A percentile compares a stretch with the other conserved stretches of the same genome.
Conservation (phyloP, 805 yeast species). For the Phaffomyces thermotolerans region DNA sequence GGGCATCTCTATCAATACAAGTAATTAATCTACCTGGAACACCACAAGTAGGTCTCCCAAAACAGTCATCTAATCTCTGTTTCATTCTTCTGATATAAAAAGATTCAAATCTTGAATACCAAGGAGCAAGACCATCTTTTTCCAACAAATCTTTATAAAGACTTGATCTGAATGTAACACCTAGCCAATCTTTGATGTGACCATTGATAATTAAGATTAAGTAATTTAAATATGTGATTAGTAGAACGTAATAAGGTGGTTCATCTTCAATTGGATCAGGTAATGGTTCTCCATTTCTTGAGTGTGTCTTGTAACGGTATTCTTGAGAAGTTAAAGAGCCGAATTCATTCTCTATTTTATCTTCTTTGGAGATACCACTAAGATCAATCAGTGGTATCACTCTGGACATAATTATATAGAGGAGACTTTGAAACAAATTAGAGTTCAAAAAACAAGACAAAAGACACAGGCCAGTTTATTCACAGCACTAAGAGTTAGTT, state of each 20-base stretch:
- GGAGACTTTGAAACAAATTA: neutral
- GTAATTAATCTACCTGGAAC: slow-evolving; percentile 92
- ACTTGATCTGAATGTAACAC: slow-evolving; percentile 62
- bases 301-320: slow-evolving; percentile 54
- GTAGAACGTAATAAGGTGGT: slow-evolving; percentile 74
- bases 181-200: slow-evolving; percentile 83
- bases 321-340: slow-evolving; percentile 64
- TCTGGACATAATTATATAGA: slow-evolving; percentile 14
- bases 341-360: slow-evolving; percentile 55
- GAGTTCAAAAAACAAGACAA: neutral
- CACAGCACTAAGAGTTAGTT: too few species aligned
- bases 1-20: slow-evolving; percentile 72
- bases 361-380: slow-evolving; percentile 27
- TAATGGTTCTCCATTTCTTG: slow-evolving; percentile 47
- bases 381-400: slow-evolving; percentile 30
- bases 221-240: slow-evolving; percentile 82
- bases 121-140: slow-evolving; percentile 88
- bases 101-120: slow-evolving; percentile 89
- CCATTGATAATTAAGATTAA: slow-evolving; percentile 82
- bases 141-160: slow-evolving; percentile 62
- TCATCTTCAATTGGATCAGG: slow-evolving; percentile 66
- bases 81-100: slow-evolving; percentile 91
- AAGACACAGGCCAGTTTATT: neutral
- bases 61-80: slow-evolving; percentile 86
- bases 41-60: slow-evolving; percentile 93